Evolutionary conservation across 73 alveolate genomes (phyloP), one percentile per base, ranked within the genome.

Genomic region (Urostyla sp.): DNA sequence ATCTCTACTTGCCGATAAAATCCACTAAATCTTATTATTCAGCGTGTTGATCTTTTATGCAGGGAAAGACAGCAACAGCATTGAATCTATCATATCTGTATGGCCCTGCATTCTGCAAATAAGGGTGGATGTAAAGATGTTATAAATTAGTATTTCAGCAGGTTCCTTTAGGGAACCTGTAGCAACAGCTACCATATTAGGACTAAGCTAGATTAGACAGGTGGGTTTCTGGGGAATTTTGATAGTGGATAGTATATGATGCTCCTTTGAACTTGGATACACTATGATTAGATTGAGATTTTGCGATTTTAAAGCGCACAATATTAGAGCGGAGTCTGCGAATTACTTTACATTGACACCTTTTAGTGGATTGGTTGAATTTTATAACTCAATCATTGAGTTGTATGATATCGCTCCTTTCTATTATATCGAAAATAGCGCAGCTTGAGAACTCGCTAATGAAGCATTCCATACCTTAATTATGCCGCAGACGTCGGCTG

Each of bases 401-500:
- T 80, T 80, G 51, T 80, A 80, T 2, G 90, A 61, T 8, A 63
- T 32, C 13, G 83, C 90, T 5, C 84, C 84, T 1, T 67, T 56
- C 21, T 20, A 28, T 27, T 80, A 23, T 18, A 80, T 63, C 48
- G 61, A 75, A 45, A 56, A 16, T 5, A 80, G 16, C n/a, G 13
- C 21, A 6, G 13, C 23, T 6, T 75, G 77, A 10, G 37, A 32
- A 7, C 44, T 46, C 8, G 10, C 26, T 26, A 6, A 46, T 8
- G 83, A 48, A n/a, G 58, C 6, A 8, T 16, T 40, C 90, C 90
- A 80, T 0, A 80, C 80, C 46, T 67, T 80, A 20, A 67, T 59
- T 6, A 80, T 27, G 4, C 90, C 90, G 51, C 90, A 80, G 1
- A 80, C 90, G 51, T 80, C 90, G 13, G 79, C 76, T 1, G 90